These are phyloP conservation scores for Colletotrichum karsti DNA, from an alignment of 2,329 filamentous ascomycete species.

Conservation along the genomic window DNA sequence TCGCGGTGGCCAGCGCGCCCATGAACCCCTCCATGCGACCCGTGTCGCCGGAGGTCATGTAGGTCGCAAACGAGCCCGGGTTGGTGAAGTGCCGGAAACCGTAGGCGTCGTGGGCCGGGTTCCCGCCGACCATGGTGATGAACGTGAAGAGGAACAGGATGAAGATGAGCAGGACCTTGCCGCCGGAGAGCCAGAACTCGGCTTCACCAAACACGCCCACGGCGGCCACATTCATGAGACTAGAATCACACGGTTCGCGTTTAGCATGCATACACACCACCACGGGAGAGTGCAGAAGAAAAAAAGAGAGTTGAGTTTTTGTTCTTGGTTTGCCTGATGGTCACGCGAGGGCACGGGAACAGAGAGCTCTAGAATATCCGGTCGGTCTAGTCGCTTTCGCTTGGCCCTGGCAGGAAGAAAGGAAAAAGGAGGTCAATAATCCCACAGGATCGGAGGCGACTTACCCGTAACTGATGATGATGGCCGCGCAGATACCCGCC, in stretches of 20 bases:
- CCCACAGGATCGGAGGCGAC: not conserved
- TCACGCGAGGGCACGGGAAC: conserved; percentile 13
- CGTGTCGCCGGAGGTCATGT: conserved; percentile 54
- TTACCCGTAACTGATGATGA: conserved; percentile 30
- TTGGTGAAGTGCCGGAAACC: conserved; percentile 31
- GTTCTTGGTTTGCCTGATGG: no score
- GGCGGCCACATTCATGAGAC: conserved; percentile 31
- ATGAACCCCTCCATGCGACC: conserved; percentile 78
- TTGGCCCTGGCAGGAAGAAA: not conserved
- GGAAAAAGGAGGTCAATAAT: conserved; percentile 12
- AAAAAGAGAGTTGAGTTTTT: not conserved
- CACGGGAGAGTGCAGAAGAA: not conserved
- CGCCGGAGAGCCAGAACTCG: conserved; percentile 64
- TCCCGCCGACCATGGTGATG: conserved; percentile 38
- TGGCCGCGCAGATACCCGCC: conserved; percentile 32
- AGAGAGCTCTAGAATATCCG: conserved; percentile 13
- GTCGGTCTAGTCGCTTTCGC: conserved; percentile 5
- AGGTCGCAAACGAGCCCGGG: conserved; percentile 26
- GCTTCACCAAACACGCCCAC: conserved; percentile 59
- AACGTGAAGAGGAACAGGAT: conserved; percentile 73
- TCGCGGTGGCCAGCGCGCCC: conserved; percentile 72
- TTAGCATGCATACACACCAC: conserved; percentile 27
- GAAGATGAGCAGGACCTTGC: conserved; percentile 64
- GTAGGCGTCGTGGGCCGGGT: conserved; percentile 33
- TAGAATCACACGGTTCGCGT: conserved; percentile 21